These are phyloP conservation scores for Sphaerulina vaccinii DNA, from an alignment of 2,329 filamentous ascomycete genomes.

Conservation along the genomic window DNA sequence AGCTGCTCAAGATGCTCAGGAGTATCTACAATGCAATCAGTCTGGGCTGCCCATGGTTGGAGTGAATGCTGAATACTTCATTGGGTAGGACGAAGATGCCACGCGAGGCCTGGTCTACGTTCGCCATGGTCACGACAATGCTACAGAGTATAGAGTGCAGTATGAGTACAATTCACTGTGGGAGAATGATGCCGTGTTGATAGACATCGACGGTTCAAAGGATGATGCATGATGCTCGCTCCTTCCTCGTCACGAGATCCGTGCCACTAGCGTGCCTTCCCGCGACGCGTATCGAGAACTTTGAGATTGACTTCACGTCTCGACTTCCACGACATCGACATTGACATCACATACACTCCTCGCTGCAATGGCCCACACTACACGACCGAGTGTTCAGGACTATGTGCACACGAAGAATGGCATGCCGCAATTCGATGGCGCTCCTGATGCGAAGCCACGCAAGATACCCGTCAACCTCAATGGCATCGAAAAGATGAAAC, in stretches of 20 bases:
- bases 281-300: background rate
- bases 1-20: slow-evolving; percentile 43
- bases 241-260: slow-evolving; percentile 9
- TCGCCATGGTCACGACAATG: slow-evolving; percentile 7
- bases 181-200: background rate
- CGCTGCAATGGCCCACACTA: background rate
- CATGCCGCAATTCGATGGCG: slow-evolving; percentile 1
- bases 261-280: background rate
- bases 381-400: slow-evolving; percentile 2
- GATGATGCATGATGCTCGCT: slow-evolving; percentile 4
- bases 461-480: too few species aligned
- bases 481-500: slow-evolving; percentile 1
- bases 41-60: slow-evolving; percentile 4
- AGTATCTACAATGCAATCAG: slow-evolving; percentile 39
- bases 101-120: slow-evolving; percentile 13
- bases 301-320: background rate
- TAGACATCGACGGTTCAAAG: background rate
- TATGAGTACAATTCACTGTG: background rate
- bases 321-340: background rate
- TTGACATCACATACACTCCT: background rate
- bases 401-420: slow-evolving; percentile 14
- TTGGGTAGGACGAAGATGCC: slow-evolving; percentile 36
- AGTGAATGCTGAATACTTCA: slow-evolving; percentile 27
- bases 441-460: slow-evolving; percentile 1
- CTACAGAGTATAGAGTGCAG: background rate